Conservation (phyloP, 2,329 filamentous ascomycete genomes). For the Fusarium devonianum region DNA sequence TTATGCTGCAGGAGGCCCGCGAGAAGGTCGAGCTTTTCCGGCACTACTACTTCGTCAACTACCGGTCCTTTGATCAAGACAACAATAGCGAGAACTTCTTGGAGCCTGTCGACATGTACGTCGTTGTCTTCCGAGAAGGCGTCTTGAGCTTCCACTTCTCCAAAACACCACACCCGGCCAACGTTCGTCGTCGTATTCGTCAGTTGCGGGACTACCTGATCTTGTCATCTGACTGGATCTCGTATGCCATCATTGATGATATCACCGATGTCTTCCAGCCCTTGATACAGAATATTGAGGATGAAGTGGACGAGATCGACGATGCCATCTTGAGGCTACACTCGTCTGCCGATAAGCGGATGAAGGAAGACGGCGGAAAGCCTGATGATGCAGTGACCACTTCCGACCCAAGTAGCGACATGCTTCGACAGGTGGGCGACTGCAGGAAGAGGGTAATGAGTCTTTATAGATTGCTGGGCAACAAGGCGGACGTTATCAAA, state of each 20-base stretch:
- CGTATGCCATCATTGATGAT: conserved; percentile 96
- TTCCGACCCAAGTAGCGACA: conserved; percentile 70
- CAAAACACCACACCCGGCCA: conserved; percentile 94
- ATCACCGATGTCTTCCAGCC: conserved; percentile 97
- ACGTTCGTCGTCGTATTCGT: conserved; percentile 90
- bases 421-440: conserved; percentile 91
- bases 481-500: conserved; percentile 99
- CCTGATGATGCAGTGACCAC: conserved; percentile 54
- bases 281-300: conserved; percentile 89
- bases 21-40: conserved; percentile 98
- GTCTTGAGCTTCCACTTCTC: conserved; percentile 97
- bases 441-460: conserved; percentile 98
- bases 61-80: conserved; percentile 97
- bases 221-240: conserved; percentile 95
- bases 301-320: conserved; percentile 97
- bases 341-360: conserved; percentile 58
- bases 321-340: conserved; percentile 88
- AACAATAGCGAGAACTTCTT: conserved; percentile 87
- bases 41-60: conserved; percentile 99
- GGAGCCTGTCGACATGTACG: conserved; percentile 96
- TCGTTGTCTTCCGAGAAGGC: conserved; percentile 94
- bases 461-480: conserved; percentile 88
- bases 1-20: conserved; percentile 94
- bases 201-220: conserved; percentile 94
- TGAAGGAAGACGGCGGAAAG: conserved; percentile 55